A percentile compares a stretch with the other conserved stretches of the same genome.
Evolutionary conservation across 163 green algal species (phyloP).

Genomic region (Dunaliella salina): DNA sequence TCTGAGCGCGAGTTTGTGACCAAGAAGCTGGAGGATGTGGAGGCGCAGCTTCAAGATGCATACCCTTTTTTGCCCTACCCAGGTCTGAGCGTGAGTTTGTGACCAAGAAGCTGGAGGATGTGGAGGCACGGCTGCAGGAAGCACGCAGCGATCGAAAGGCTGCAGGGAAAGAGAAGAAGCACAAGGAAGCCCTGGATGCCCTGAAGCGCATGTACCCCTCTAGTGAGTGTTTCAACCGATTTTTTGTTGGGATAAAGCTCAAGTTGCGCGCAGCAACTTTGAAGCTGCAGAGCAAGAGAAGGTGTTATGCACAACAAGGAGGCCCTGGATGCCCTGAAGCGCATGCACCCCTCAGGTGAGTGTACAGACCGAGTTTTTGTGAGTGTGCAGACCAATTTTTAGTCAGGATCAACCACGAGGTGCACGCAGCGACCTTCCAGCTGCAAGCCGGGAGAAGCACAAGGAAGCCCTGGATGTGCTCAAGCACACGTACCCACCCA

Average conservation of each 20-base stretch:
- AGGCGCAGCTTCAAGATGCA: conserved; percentile 63
- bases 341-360: no score
- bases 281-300: no score
- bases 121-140: conserved; percentile 66
- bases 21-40: conserved; percentile 59
- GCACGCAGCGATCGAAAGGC: conserved; percentile 42
- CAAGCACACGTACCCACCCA: background rate
- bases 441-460: background rate
- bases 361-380: no score
- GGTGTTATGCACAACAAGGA: no score
- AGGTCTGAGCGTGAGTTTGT: conserved; percentile 58
- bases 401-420: no score
- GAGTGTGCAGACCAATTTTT: no score
- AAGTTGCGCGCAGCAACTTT: no score
- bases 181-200: conserved; percentile 56
- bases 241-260: no score
- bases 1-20: conserved; percentile 38
- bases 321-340: no score
- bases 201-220: conserved; percentile 67
- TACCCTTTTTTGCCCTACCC: background rate
- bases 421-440: no score
- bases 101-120: conserved; percentile 52
- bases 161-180: conserved; percentile 59
- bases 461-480: background rate
- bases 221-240: conserved; percentile 9